phyloP scores from a whole-genome alignment of 495 filamentous ascomycete species.

The Oidiodendron maius region DNA sequence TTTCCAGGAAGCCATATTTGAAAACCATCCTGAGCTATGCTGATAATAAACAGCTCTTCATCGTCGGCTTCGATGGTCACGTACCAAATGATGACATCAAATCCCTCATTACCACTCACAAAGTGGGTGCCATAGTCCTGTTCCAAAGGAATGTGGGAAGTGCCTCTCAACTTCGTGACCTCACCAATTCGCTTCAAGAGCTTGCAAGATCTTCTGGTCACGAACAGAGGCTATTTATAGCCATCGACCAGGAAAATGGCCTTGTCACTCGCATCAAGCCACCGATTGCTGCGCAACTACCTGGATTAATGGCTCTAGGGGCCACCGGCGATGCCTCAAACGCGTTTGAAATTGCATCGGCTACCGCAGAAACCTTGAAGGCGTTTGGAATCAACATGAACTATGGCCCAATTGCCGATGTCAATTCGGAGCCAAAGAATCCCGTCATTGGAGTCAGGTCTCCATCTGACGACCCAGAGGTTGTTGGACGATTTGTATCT shows the following conservation, averaged over 20 bases:
- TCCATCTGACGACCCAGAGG: slow-evolving; percentile 77
- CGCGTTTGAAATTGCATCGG: slow-evolving; percentile 72
- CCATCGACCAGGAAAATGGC: slow-evolving; percentile 89
- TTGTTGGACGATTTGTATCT: slow-evolving; percentile 77
- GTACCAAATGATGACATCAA: slow-evolving; percentile 40
- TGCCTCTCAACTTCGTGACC: slow-evolving; percentile 35
- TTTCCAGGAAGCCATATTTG: neutral
- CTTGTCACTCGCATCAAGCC: slow-evolving; percentile 64
- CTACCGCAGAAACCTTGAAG: slow-evolving; percentile 79
- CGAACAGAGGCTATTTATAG: slow-evolving; percentile 73
- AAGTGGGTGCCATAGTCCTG: slow-evolving; percentile 39
- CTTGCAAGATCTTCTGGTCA: slow-evolving; percentile 80
- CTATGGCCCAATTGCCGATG: slow-evolving; percentile 81
- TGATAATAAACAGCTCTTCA: slow-evolving; percentile 34
- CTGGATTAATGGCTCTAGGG: slow-evolving; percentile 83
- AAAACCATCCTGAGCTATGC: neutral
- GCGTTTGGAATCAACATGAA: slow-evolving; percentile 86
- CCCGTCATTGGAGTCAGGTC: slow-evolving; percentile 82
- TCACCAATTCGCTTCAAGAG: slow-evolving; percentile 64
- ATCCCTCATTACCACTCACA: slow-evolving; percentile 38
- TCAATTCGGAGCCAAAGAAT: slow-evolving; percentile 80
- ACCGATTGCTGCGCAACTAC: slow-evolving; percentile 42
- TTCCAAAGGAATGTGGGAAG: slow-evolving; percentile 40
- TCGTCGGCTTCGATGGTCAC: slow-evolving; percentile 42
- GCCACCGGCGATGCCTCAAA: slow-evolving; percentile 72